These are phyloP conservation scores for Tricholoma hemisulphureum DNA, from an alignment of 768 basidiomycete species.

Conservation along the genomic window DNA sequence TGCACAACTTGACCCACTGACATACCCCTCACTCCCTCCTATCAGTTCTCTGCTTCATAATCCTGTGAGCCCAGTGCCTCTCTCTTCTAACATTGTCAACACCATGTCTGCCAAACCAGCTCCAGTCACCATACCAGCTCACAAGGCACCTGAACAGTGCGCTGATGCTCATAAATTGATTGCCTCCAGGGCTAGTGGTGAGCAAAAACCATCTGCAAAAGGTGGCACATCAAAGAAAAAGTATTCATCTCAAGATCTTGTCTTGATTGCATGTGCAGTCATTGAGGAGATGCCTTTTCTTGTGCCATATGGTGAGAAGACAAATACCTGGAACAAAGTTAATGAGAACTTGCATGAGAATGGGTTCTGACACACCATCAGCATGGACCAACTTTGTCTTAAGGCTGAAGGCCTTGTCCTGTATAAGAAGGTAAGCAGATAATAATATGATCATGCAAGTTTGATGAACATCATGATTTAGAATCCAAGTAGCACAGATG, in stretches of 20 bases:
- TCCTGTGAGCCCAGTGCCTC: not conserved
- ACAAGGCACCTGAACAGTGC: not conserved
- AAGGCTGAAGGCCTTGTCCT: not conserved
- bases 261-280: not conserved
- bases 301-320: not conserved
- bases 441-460: too few relatives aligned
- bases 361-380: not conserved
- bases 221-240: not conserved
- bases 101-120: not conserved
- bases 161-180: not conserved
- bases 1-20: not conserved
- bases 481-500: not conserved
- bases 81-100: not conserved
- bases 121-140: not conserved
- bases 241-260: not conserved
- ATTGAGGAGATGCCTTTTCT: not conserved
- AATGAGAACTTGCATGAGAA: not conserved
- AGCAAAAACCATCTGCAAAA: not conserved
- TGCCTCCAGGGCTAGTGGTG: not conserved
- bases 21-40: not conserved
- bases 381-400: not conserved
- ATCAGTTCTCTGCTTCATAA: not conserved
- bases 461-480: not conserved
- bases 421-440: not conserved
- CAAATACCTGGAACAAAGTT: not conserved